These are phyloP conservation scores for Lachancea cidri DNA, from an alignment of 805 yeast species.

Conservation along the genomic window DNA sequence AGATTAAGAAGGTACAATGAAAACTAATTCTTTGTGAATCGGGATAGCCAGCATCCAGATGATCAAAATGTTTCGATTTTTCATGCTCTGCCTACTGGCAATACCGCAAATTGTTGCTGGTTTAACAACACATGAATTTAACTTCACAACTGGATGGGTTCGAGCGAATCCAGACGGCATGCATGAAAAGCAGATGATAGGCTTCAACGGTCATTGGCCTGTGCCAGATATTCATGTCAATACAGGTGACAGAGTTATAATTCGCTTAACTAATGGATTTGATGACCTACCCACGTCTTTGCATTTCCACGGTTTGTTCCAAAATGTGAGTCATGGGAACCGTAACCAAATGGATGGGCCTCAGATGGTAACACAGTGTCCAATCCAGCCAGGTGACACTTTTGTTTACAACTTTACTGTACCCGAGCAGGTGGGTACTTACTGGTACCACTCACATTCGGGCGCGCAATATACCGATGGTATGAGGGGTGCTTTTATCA, in stretches of 20 bases:
- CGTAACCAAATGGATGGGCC: conserved; percentile 69
- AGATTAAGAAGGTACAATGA: background rate
- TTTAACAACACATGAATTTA: conserved; percentile 47
- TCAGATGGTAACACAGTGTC: conserved; percentile 74
- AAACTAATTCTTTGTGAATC: background rate
- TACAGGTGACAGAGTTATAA: conserved; percentile 56
- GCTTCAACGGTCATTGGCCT: conserved; percentile 71
- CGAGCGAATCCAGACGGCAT: conserved; percentile 64
- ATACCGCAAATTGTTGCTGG: background rate
- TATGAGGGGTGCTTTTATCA: conserved; percentile 59
- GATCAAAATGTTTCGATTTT: background rate
- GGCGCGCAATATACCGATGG: conserved; percentile 81
- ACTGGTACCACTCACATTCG: conserved; percentile 79
- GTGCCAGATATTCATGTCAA: conserved; percentile 60
- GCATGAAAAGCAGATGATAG: conserved; percentile 50
- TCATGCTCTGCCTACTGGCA: background rate
- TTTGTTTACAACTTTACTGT: conserved; percentile 67
- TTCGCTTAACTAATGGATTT: conserved; percentile 61
- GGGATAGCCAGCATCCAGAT: background rate
- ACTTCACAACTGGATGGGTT: conserved; percentile 55
- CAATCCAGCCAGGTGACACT: conserved; percentile 64
- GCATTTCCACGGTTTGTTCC: conserved; percentile 78
- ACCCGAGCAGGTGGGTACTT: conserved; percentile 65
- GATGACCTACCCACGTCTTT: conserved; percentile 48
- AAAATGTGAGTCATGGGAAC: conserved; percentile 46